Conservation (phyloP, 2,329 filamentous ascomycete genomes). For the Thielaviopsis musarum region DNA sequence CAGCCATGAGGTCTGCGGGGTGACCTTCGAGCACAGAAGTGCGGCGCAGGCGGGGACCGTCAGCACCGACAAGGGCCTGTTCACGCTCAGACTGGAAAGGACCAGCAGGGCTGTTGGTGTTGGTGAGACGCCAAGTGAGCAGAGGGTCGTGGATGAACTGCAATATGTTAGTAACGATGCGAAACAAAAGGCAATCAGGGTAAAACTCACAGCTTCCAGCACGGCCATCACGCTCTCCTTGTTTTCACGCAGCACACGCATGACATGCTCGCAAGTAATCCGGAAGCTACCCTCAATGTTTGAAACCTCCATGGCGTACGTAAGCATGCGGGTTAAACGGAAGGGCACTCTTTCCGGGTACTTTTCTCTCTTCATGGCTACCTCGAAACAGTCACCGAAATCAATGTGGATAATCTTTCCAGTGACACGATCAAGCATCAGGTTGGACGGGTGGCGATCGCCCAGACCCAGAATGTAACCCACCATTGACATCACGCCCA, state of each 20-base stretch:
- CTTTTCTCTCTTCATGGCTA: constrained; percentile 98
- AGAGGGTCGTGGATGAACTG: constrained; percentile 99
- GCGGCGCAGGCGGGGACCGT: constrained; percentile 38
- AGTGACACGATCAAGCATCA: constrained; percentile 91
- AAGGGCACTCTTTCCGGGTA: constrained; percentile 96
- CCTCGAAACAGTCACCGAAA: constrained; percentile 98
- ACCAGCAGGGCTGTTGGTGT: constrained; percentile 42
- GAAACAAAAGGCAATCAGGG: background rate
- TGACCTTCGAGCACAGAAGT: constrained; percentile 51
- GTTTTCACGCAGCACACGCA: constrained; percentile 90
- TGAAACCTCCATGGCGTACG: constrained; percentile 99
- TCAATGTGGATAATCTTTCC: constrained; percentile 98
- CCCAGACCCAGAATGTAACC: constrained; percentile 95
- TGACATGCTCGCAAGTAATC: constrained; percentile 95
- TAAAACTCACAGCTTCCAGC: constrained; percentile 69
- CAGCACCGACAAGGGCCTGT: constrained; percentile 30
- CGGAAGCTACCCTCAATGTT: constrained; percentile 98
- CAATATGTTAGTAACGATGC: constrained; percentile 3
- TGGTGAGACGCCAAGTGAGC: constrained; percentile 82
- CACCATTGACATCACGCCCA: constrained; percentile 99
- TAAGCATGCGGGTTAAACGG: constrained; percentile 95
- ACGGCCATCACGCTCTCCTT: constrained; percentile 99
- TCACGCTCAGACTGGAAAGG: constrained; percentile 49
- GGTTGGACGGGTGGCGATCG: constrained; percentile 90
- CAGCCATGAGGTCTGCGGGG: constrained; percentile 40